Evolutionary conservation across 176 grass and related monocot genomes (phyloP).

Genomic region (Canna indica): DNA sequence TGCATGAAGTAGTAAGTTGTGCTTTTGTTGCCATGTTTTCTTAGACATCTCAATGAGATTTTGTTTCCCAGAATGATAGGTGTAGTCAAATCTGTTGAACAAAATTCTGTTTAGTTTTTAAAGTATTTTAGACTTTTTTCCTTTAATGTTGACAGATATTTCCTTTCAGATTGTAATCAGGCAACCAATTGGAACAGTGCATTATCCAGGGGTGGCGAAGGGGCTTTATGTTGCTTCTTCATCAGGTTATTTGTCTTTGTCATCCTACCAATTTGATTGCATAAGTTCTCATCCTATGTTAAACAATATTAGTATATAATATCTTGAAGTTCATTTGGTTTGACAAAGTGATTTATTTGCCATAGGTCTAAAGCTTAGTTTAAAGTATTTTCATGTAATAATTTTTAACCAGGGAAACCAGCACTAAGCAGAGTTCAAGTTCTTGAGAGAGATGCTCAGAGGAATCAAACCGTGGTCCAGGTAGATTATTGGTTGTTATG

Average conservation of each 20-base stretch:
- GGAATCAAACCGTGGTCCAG: slow-evolving; percentile 70
- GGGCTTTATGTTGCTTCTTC: slow-evolving; percentile 76
- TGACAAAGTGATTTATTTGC: background rate
- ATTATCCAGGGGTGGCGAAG: slow-evolving; percentile 71
- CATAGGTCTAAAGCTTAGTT: background rate
- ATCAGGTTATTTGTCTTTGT: slow-evolving; percentile 36
- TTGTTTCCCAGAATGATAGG: too few species aligned
- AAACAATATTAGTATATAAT: too few species aligned
- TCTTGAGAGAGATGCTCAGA: slow-evolving; percentile 49
- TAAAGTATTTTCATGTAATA: background rate
- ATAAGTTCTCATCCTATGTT: background rate
- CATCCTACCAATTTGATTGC: background rate
- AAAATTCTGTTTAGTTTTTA: too few species aligned
- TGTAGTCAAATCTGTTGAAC: too few species aligned
- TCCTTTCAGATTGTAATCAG: slow-evolving; percentile 46
- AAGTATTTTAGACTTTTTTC: background rate
- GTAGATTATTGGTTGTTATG: slow-evolving; percentile 18
- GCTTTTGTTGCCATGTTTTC: background rate
- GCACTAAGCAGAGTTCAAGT: slow-evolving; percentile 71
- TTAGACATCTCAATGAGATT: background rate
- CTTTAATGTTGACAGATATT: background rate
- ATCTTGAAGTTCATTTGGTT: background rate
- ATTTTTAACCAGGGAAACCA: slow-evolving; percentile 57
- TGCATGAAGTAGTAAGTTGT: background rate
- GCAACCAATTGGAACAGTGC: slow-evolving; percentile 71